phyloP scores from a whole-genome alignment of 352 stramenopile genomes.

The Phytophthora niederhauseri region DNA sequence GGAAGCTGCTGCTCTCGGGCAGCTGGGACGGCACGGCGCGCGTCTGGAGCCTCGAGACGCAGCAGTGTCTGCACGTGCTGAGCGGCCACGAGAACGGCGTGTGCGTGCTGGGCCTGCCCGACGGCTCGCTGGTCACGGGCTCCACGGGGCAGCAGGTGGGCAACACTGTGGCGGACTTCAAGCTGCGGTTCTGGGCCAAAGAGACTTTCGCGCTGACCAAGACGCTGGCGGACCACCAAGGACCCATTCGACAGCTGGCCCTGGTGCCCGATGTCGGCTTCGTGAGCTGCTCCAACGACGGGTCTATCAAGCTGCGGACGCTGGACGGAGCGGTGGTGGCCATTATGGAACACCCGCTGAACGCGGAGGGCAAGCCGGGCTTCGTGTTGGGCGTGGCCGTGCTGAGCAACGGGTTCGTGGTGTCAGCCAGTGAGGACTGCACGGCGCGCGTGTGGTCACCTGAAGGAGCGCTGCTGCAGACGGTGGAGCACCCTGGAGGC shows the following conservation, averaged over 20 bases:
- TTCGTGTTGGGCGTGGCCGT: slow-evolving; percentile 81
- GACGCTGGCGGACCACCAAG: slow-evolving; percentile 66
- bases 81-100: slow-evolving; percentile 83
- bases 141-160: slow-evolving; percentile 79
- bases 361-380: slow-evolving; percentile 82
- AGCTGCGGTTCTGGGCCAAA: slow-evolving; percentile 77
- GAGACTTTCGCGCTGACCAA: slow-evolving; percentile 54
- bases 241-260: slow-evolving; percentile 75
- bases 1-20: slow-evolving; percentile 64
- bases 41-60: slow-evolving; percentile 67
- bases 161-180: slow-evolving; percentile 80
- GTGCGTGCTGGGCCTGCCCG: slow-evolving; percentile 68
- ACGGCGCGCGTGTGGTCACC: slow-evolving; percentile 76
- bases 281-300: slow-evolving; percentile 88
- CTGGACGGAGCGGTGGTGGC: slow-evolving; percentile 65
- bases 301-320: slow-evolving; percentile 71
- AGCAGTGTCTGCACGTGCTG: slow-evolving; percentile 63
- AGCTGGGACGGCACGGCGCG: slow-evolving; percentile 85
- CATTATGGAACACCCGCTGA: slow-evolving; percentile 77
- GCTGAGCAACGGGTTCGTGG: slow-evolving; percentile 57
- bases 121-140: slow-evolving; percentile 73
- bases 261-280: slow-evolving; percentile 74
- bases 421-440: slow-evolving; percentile 86
- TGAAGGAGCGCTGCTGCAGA: slow-evolving; percentile 68
- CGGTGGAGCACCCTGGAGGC: slow-evolving; percentile 82